A percentile compares a stretch with the other conserved stretches of the same genome.
Evolutionary conservation across 2,329 filamentous ascomycete genomes (phyloP).

Genomic region (Zelopaecilomyces penicillatus): DNA sequence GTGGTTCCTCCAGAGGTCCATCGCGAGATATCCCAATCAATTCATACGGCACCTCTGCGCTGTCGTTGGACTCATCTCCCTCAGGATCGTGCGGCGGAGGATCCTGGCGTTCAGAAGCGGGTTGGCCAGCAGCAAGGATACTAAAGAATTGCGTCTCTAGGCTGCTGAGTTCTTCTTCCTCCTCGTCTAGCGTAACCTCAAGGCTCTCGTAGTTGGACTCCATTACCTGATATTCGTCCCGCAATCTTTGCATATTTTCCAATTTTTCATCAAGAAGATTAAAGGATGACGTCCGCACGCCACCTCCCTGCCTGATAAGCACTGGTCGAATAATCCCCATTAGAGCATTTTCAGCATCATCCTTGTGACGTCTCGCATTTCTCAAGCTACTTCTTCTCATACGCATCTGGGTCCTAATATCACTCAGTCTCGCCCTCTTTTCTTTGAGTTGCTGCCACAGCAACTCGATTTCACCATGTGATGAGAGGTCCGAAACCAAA

Average conservation of each 20-base stretch:
- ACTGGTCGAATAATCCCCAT: constrained; percentile 31
- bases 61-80: constrained; percentile 3
- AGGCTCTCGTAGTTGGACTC: constrained; percentile 30
- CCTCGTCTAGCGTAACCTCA: constrained; percentile 26
- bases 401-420: constrained; percentile 24
- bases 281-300: constrained; percentile 12
- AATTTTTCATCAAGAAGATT: constrained; percentile 21
- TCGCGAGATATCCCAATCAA: constrained; percentile 27
- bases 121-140: constrained; percentile 23
- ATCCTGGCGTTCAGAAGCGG: constrained; percentile 6
- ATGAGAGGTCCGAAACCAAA: constrained; percentile 13
- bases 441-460: constrained; percentile 29
- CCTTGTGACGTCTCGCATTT: constrained; percentile 23
- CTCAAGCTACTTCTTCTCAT: constrained; percentile 22
- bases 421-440: constrained; percentile 20
- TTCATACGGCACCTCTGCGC: constrained; percentile 21
- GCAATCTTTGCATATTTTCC: constrained; percentile 27
- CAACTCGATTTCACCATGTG: constrained; percentile 23
- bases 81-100: constrained; percentile 4
- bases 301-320: constrained; percentile 19
- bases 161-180: constrained; percentile 25
- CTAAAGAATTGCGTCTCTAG: constrained; percentile 32
- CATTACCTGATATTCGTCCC: constrained; percentile 28
- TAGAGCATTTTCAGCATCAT: constrained; percentile 31
- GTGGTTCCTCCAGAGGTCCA: constrained; percentile 30